Conservation (phyloP, 768 basidiomycete genomes). For the Gymnopilus junonius region DNA sequence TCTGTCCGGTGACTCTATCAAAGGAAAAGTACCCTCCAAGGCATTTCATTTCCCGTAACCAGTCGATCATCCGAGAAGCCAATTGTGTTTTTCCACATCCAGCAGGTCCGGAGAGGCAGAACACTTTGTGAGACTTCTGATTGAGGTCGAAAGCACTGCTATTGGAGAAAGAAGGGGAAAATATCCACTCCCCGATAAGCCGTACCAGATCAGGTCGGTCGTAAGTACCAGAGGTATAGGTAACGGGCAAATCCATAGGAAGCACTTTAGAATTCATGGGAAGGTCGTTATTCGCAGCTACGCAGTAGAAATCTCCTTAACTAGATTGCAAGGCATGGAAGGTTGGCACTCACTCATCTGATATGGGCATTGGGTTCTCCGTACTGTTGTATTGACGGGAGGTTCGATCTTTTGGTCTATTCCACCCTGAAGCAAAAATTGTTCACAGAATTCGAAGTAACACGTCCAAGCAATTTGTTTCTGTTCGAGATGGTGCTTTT, state of each 20-base stretch:
- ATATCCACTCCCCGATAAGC: slow-evolving; percentile 24
- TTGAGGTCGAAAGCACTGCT: not conserved
- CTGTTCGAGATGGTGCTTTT: slow-evolving; percentile 23
- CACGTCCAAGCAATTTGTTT: slow-evolving; percentile 22
- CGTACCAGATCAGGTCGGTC: slow-evolving; percentile 17
- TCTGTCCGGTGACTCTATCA: slow-evolving; percentile 1
- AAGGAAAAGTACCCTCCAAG: slow-evolving; percentile 29
- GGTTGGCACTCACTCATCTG: slow-evolving; percentile 16
- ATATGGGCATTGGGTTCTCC: slow-evolving; percentile 16
- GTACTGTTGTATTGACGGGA: slow-evolving; percentile 13
- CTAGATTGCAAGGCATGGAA: not conserved
- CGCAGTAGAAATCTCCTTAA: not conserved
- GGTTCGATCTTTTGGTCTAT: slow-evolving; percentile 7
- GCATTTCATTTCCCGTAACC: slow-evolving; percentile 21
- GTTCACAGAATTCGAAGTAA: slow-evolving; percentile 21
- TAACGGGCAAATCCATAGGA: slow-evolving; percentile 20
- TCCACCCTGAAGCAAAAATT: slow-evolving; percentile 11
- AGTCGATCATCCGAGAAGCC: slow-evolving; percentile 17
- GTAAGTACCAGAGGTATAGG: slow-evolving; percentile 2
- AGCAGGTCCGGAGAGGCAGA: slow-evolving; percentile 18
- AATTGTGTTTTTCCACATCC: slow-evolving; percentile 20
- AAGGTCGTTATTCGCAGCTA: slow-evolving; percentile 19
- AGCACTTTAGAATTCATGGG: slow-evolving; percentile 14
- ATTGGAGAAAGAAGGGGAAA: slow-evolving; percentile 8
- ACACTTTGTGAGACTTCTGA: slow-evolving; percentile 11